These are phyloP conservation scores for Entonaema liquescens DNA, from an alignment of 495 filamentous ascomycete species.

Conservation along the genomic window DNA sequence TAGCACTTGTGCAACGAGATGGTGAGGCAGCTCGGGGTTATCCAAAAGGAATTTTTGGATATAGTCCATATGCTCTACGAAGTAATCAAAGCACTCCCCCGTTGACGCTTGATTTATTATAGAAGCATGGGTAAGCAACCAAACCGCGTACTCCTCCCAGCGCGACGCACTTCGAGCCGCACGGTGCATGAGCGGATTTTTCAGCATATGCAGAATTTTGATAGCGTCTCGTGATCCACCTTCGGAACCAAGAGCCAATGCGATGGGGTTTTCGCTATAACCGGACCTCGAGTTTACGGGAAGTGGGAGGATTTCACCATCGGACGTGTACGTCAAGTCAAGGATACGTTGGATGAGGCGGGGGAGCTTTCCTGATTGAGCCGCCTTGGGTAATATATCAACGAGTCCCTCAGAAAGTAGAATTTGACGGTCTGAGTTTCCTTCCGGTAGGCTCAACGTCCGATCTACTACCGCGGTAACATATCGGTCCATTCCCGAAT, in stretches of 20 bases:
- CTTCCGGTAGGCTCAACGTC: not conserved
- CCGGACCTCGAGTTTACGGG: not conserved
- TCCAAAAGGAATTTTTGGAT: not conserved
- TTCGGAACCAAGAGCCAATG: not conserved
- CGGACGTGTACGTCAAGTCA: not conserved
- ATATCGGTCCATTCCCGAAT: constrained; percentile 6
- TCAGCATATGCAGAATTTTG: not conserved
- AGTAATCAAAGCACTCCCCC: not conserved
- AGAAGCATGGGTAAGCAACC: not conserved
- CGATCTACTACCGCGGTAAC: not conserved
- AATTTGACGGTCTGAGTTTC: not conserved
- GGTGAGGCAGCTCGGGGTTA: not conserved
- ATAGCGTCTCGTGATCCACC: not conserved
- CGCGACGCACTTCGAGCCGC: not conserved
- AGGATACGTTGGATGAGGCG: not conserved
- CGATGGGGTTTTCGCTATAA: not conserved
- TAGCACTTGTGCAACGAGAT: not conserved
- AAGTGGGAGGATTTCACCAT: not conserved
- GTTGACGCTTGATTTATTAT: not conserved
- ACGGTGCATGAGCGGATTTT: not conserved
- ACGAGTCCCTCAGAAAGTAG: not conserved
- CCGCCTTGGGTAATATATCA: not conserved
- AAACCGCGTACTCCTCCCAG: not conserved
- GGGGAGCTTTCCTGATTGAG: not conserved
- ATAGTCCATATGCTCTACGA: not conserved